Conservation (phyloP, 208 protist genomes). For the Leishmania martiniquensis region DNA sequence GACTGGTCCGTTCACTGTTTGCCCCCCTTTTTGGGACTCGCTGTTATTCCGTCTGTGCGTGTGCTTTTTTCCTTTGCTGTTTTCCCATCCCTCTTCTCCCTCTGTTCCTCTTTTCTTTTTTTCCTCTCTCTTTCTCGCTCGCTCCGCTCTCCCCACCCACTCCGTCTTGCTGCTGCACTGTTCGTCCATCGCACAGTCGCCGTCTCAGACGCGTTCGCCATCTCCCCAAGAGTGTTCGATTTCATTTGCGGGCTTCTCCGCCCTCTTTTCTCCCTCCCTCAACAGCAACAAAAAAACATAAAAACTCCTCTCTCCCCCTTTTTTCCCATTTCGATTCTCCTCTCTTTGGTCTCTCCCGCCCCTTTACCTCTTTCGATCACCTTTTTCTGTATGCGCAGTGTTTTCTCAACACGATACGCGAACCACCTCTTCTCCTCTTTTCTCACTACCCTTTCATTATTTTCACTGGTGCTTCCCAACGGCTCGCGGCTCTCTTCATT, state of each 20-base stretch:
- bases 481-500: not conserved
- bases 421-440: not conserved
- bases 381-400: not conserved
- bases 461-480: not conserved
- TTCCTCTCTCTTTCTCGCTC: not conserved
- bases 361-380: not conserved
- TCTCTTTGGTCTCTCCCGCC: not conserved
- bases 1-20: not conserved
- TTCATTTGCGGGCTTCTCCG: not conserved
- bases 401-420: conserved; percentile 4
- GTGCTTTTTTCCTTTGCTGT: not conserved
- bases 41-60: too few relatives aligned
- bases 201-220: not conserved
- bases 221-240: not conserved
- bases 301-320: not conserved
- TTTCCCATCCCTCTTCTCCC: not conserved
- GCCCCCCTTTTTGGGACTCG: not conserved
- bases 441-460: not conserved
- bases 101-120: not conserved
- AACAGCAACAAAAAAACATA: not conserved
- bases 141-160: not conserved
- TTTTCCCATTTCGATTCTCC: not conserved
- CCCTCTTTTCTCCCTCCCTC: not conserved
- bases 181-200: not conserved
- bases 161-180: not conserved